Evolutionary conservation across 2,329 filamentous ascomycete species (phyloP), one percentile per base, ranked within the genome.

Genomic region (Arthroderma sp.): DNA sequence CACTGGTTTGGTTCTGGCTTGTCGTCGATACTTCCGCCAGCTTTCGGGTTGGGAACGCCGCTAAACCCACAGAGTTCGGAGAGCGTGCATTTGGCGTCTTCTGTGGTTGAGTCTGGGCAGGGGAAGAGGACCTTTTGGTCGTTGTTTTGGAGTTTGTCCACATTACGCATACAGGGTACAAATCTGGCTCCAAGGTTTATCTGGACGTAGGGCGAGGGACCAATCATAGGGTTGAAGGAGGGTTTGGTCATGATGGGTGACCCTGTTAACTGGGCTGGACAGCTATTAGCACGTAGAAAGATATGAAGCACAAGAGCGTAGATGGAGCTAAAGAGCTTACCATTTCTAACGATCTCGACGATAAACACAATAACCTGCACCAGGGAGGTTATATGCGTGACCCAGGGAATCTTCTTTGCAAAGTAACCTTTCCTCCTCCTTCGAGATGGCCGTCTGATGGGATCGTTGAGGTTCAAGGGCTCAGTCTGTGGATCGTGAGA

Each of bases 131-230:
- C 66, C 2, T 65, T 61, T 8, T 65, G 55, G 2, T 15, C 17
- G 28, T 65, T 63, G 58, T 76, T 66, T 62, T 76, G 74, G 15
- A 76, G 65, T 3, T 68, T 66, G 21, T 71, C 67, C 5, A 73
- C 70, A 47, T 87, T 89, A 75, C 91, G 91, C 93, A 98, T 98
- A 72, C 93, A 98, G 5, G 91, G 88, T 2, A 87, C 82, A 68
- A 88, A 98, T 61, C 93, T 85, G 41, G 91, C 88, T 59, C 93
- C 93, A 88, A 98, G 95, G 71, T 95, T 95, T 76, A 97, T 95
- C 65, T 95, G 82, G 23, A 97, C 83, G 64, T 89, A 88, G 1
- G 85, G 81, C 4, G 91, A 95, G 0, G 93, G 93, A 0, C 93
- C 93, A 67, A 98, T 95, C 89, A 98, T 95, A 59, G 88, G 87